These are phyloP conservation scores for Fraxinus ornus DNA, from an alignment of 305 asterid genomes.

Conservation along the genomic window DNA sequence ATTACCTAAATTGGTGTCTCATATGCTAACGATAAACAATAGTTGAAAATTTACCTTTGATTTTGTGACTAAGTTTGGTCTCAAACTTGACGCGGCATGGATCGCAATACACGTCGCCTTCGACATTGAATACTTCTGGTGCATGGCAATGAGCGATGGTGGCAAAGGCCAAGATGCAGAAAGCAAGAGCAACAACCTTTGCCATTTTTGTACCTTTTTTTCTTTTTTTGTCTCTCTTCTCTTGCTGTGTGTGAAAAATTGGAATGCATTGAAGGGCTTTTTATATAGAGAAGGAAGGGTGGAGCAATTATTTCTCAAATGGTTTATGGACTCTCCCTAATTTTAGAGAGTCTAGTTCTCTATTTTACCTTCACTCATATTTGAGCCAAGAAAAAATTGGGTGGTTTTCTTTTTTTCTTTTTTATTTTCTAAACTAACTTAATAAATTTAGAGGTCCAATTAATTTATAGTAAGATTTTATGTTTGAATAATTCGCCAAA, in stretches of 20 bases:
- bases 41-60: conserved; percentile 24
- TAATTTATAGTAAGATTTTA: too few relatives aligned
- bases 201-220: conserved; percentile 31
- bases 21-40: too few relatives aligned
- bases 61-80: conserved; percentile 31
- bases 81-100: conserved; percentile 49
- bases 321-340: neutral
- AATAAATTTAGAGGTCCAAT: neutral
- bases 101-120: conserved; percentile 60
- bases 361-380: neutral
- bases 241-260: conserved; percentile 8
- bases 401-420: neutral
- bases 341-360: neutral
- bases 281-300: conserved; percentile 25
- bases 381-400: neutral
- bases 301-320: conserved; percentile 18
- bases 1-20: neutral
- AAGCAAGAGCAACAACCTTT: conserved; percentile 35
- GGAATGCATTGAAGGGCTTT: neutral
- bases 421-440: neutral
- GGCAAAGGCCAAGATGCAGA: conserved; percentile 47
- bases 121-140: conserved; percentile 27
- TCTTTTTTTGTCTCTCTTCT: neutral
- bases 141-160: conserved; percentile 18
- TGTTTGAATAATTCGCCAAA: neutral